Percentiles rank a stretch among this genome's conserved stretches.
phyloP scores from a whole-genome alignment of 495 filamentous ascomycete genomes.

The Aspergillus conjunctus region DNA sequence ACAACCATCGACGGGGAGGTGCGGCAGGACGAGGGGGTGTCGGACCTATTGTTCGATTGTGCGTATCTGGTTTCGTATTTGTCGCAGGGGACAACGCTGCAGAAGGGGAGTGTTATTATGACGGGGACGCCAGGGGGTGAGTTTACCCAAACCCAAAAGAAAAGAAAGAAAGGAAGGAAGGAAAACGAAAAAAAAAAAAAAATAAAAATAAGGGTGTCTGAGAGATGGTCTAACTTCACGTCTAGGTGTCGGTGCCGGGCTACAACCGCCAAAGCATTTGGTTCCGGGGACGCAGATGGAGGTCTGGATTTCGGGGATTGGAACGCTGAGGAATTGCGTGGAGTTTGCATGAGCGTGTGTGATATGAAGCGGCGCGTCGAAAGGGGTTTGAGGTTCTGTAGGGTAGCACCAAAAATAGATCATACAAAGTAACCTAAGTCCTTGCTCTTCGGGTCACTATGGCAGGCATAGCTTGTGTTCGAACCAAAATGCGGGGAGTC shows the following conservation, averaged over 20 bases:
- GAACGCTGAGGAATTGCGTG: constrained; percentile 39
- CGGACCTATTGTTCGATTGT: constrained; percentile 71
- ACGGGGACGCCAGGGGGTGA: constrained; percentile 59
- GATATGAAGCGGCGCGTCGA: neutral
- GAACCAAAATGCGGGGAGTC: no score
- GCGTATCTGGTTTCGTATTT: constrained; percentile 65
- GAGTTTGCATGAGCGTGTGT: constrained; percentile 17
- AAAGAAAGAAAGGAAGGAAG: no score
- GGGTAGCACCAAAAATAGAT: no score
- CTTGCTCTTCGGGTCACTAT: no score
- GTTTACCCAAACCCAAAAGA: neutral
- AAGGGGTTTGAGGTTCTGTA: neutral
- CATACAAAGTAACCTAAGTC: no score
- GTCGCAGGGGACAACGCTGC: constrained; percentile 66
- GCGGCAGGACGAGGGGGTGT: constrained; percentile 63
- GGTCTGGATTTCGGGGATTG: constrained; percentile 37
- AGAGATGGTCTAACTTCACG: neutral
- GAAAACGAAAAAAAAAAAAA: no score
- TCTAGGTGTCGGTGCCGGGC: constrained; percentile 20
- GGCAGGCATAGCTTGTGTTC: no score
- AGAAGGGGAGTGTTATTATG: constrained; percentile 72
- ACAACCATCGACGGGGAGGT: constrained; percentile 64
- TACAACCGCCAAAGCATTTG: constrained; percentile 39
- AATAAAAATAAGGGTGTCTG: neutral
- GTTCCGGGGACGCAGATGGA: constrained; percentile 44